phyloP scores from a whole-genome alignment of 768 basidiomycete genomes.

The Mycena venus region DNA sequence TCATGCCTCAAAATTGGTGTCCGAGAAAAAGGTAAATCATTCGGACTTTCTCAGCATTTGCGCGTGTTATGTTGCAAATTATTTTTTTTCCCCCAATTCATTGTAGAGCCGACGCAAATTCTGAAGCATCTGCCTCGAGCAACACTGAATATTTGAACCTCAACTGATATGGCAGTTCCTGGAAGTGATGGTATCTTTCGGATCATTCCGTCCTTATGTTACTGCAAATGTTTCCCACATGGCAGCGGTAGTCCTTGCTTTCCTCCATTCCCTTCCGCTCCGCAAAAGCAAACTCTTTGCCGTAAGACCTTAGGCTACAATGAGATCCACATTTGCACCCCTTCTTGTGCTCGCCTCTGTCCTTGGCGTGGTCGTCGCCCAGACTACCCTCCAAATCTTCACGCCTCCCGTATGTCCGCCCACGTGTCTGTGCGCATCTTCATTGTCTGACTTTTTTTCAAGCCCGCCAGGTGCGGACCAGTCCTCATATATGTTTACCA shows the following conservation, averaged over 20 bases:
- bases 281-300: constrained; percentile 6
- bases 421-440: not conserved
- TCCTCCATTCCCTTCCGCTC: not conserved
- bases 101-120: too few relatives aligned
- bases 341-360: constrained; percentile 16
- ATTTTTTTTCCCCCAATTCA: too few relatives aligned
- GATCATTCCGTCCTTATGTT: not conserved
- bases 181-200: not conserved
- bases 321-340: constrained; percentile 20
- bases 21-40: too few relatives aligned
- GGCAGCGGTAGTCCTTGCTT: not conserved
- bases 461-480: constrained; percentile 20
- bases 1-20: too few relatives aligned
- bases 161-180: too few relatives aligned
- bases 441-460: constrained; percentile 1
- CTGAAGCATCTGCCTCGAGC: too few relatives aligned
- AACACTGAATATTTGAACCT: too few relatives aligned
- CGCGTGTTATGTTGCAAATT: too few relatives aligned
- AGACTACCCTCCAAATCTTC: constrained; percentile 15
- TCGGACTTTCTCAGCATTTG: too few relatives aligned
- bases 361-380: constrained; percentile 16
- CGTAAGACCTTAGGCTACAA: constrained; percentile 17
- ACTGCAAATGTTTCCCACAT: not conserved
- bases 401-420: constrained; percentile 27
- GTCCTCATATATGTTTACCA: not conserved